Percentiles rank a stretch among this genome's conserved stretches.
phyloP scores from a whole-genome alignment of 768 basidiomycete genomes.

The Dacryopinax spathularia region DNA sequence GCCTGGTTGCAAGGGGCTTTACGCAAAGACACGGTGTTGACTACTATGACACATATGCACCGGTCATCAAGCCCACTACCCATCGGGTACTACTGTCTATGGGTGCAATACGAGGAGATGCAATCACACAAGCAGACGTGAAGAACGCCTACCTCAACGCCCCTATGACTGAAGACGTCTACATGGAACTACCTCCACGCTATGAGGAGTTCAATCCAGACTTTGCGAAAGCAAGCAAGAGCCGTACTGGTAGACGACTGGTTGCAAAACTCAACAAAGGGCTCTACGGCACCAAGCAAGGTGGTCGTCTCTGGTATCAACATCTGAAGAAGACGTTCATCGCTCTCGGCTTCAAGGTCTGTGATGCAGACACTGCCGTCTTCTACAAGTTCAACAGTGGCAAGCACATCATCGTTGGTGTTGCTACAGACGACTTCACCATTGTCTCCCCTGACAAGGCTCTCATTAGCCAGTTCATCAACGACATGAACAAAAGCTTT shows the following conservation, averaged over 20 bases:
- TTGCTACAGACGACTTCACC: conserved; percentile 6
- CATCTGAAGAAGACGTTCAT: background rate
- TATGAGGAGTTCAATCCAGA: background rate
- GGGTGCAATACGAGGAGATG: background rate
- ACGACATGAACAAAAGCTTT: background rate
- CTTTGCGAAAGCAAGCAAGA: too few species aligned
- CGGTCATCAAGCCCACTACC: conserved; percentile 3
- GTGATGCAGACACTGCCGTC: background rate
- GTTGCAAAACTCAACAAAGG: background rate
- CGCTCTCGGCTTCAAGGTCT: background rate
- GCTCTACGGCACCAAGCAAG: conserved; percentile 1
- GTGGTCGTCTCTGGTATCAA: too few species aligned
- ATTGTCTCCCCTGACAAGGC: background rate
- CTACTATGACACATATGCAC: background rate
- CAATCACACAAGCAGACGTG: conserved; percentile 6
- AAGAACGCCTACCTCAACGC: conserved; percentile 8
- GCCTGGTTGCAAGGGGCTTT: conserved; percentile 10
- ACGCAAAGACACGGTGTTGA: conserved; percentile 8
- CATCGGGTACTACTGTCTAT: conserved; percentile 3
- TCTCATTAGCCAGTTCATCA: background rate
- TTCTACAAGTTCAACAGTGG: background rate
- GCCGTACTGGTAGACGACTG: too few species aligned
- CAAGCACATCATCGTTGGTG: background rate
- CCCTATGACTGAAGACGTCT: conserved; percentile 1
- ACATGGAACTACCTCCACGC: background rate